Percentiles rank a stretch among this genome's conserved stretches.
Conservation (phyloP, 1,284 basidiomycete species). For the Ustilago shanxiensis region DNA sequence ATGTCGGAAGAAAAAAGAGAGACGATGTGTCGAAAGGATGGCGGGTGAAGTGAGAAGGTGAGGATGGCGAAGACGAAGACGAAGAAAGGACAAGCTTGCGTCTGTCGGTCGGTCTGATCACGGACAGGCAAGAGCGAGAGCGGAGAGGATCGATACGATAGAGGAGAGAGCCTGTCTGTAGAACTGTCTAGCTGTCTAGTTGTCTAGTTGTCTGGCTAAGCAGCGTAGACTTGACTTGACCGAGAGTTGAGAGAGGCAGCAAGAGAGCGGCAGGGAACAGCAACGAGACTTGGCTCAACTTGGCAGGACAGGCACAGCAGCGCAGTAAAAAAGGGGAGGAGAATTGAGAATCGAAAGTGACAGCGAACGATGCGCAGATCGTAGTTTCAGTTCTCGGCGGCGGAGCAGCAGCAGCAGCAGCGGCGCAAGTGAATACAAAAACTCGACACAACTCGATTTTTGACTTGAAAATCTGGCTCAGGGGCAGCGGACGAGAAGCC, state of each 20-base stretch:
- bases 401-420: background rate
- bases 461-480: conserved; percentile 5
- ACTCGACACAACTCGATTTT: background rate
- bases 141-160: conserved; percentile 18
- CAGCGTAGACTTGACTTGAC: background rate
- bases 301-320: background rate
- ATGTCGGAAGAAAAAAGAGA: background rate
- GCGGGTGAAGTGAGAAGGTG: conserved; percentile 11
- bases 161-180: background rate
- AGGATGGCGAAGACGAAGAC: conserved; percentile 32
- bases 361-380: conserved; percentile 30
- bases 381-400: conserved; percentile 12
- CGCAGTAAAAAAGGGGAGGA: background rate
- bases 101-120: conserved; percentile 7
- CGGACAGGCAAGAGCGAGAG: conserved; percentile 12
- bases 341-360: conserved; percentile 8
- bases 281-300: conserved; percentile 6
- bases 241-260: background rate
- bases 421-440: background rate
- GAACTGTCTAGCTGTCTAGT: background rate
- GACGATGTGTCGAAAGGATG: conserved; percentile 5
- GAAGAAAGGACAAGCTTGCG: conserved; percentile 6
- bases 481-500: conserved; percentile 6
- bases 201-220: background rate
- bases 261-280: background rate